Evolutionary conservation across 2,329 filamentous ascomycete genomes (phyloP).

Genomic region (Diplodia intermedia): DNA sequence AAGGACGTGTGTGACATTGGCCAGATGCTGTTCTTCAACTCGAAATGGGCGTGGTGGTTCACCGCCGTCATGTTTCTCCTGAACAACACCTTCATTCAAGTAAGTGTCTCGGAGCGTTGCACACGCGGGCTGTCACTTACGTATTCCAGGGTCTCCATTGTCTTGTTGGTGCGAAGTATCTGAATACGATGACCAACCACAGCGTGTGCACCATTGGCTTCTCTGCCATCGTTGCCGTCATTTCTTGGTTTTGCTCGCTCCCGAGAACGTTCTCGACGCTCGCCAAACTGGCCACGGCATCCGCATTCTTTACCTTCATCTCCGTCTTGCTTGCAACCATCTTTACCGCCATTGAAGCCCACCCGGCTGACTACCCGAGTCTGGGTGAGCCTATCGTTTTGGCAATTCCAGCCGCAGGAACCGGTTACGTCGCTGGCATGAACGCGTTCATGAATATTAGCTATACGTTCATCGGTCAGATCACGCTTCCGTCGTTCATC

Average conservation of each 20-base stretch:
- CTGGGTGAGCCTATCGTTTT: slow-evolving; percentile 71
- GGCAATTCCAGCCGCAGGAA: slow-evolving; percentile 70
- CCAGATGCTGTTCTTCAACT: slow-evolving; percentile 91
- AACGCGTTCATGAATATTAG: slow-evolving; percentile 93
- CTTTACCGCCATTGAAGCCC: slow-evolving; percentile 77
- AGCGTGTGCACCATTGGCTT: slow-evolving; percentile 81
- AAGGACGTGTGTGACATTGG: slow-evolving; percentile 94
- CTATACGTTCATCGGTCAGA: slow-evolving; percentile 96
- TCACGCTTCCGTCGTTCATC: slow-evolving; percentile 92
- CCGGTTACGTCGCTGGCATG: slow-evolving; percentile 81
- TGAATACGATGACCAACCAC: slow-evolving; percentile 84
- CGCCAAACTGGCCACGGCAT: slow-evolving; percentile 77
- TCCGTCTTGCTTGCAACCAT: slow-evolving; percentile 84
- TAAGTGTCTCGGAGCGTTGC: slow-evolving; percentile 57
- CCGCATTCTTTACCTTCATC: slow-evolving; percentile 87
- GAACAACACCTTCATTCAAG: slow-evolving; percentile 85
- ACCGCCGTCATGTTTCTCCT: slow-evolving; percentile 87
- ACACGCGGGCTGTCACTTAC: slow-evolving; percentile 4
- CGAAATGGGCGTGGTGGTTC: slow-evolving; percentile 71
- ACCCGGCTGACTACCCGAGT: slow-evolving; percentile 68
- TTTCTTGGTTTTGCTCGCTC: slow-evolving; percentile 80
- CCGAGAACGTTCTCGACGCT: slow-evolving; percentile 85
- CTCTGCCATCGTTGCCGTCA: slow-evolving; percentile 72
- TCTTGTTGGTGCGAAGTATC: slow-evolving; percentile 81
- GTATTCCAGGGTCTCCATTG: slow-evolving; percentile 74